These are phyloP conservation scores for Bolboschoenus planiculmis DNA, from an alignment of 176 grass and related monocot genomes.

Conservation along the genomic window DNA sequence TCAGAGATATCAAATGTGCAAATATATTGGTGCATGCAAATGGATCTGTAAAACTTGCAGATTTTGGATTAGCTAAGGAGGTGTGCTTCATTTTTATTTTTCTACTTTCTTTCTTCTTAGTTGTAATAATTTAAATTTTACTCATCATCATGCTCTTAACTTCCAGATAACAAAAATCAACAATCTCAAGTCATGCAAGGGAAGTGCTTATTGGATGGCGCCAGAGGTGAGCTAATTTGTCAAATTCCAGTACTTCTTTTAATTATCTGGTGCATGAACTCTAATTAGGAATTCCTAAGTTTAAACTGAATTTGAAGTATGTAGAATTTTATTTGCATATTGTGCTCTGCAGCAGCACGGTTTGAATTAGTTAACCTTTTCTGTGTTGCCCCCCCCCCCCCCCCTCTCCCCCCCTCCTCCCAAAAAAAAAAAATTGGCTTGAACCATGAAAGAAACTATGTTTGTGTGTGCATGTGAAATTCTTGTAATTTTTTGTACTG, in stretches of 20 bases:
- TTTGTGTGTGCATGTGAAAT: no score
- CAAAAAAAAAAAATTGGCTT: no score
- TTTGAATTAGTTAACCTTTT: no score
- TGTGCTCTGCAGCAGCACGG: neutral
- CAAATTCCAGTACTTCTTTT: neutral
- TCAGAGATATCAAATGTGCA: constrained; percentile 96
- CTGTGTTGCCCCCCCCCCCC: no score
- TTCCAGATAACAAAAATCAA: constrained; percentile 87
- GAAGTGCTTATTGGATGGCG: constrained; percentile 99
- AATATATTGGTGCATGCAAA: constrained; percentile 97
- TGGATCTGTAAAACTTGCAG: constrained; percentile 95
- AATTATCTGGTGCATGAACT: neutral
- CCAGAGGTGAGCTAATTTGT: constrained; percentile 60
- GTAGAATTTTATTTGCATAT: neutral
- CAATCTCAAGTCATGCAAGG: constrained; percentile 89
- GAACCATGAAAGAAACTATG: no score
- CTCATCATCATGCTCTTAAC: neutral
- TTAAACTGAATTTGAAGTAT: neutral
- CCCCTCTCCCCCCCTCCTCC: no score
- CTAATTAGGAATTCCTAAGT: neutral
- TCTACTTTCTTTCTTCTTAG: neutral
- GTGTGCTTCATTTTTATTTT: constrained; percentile 29
- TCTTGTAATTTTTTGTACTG: no score
- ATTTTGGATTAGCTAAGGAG: constrained; percentile 99
- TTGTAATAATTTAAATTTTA: constrained; percentile 12